A percentile compares a stretch with the other conserved stretches of the same genome.
Evolutionary conservation across 257 asterid genomes (phyloP).

Genomic region (Apocynum venetum): DNA sequence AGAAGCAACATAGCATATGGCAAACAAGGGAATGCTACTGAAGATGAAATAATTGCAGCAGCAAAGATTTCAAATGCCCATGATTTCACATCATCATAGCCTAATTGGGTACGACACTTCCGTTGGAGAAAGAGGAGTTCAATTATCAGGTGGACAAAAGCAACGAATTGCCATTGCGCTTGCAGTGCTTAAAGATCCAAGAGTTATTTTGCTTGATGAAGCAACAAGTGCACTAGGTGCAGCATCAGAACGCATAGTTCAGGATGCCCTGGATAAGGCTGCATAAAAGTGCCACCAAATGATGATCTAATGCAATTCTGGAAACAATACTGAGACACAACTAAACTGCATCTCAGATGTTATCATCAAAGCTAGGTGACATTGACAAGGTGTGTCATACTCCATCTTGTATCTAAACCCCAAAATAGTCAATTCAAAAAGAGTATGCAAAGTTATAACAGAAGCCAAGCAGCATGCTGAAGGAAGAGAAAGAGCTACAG

Average conservation of each 20-base stretch:
- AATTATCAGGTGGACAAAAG: slow-evolving; percentile 74
- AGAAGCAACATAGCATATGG: slow-evolving; percentile 65
- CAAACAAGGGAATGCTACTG: slow-evolving; percentile 49
- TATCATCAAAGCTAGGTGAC: no score
- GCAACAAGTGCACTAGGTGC: slow-evolving; percentile 78
- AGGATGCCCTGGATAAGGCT: slow-evolving; percentile 56
- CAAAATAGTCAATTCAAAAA: not conserved
- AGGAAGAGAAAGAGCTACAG: not conserved
- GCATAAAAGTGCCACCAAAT: no score
- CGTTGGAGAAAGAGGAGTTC: slow-evolving; percentile 73
- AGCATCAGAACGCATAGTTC: slow-evolving; percentile 68
- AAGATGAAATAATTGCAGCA: slow-evolving; percentile 63
- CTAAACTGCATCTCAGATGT: no score
- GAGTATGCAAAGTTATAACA: not conserved
- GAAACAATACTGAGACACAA: no score
- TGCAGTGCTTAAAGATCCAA: slow-evolving; percentile 62
- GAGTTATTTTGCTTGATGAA: slow-evolving; percentile 62
- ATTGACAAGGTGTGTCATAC: not conserved
- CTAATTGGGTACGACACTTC: slow-evolving; percentile 60
- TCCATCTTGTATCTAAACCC: not conserved
- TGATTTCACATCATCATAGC: slow-evolving; percentile 59
- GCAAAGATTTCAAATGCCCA: slow-evolving; percentile 67
- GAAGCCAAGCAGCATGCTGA: not conserved
- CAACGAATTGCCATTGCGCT: slow-evolving; percentile 69
- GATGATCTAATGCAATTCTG: no score